Evolutionary conservation across 371 early-diverging fungal genomes (phyloP), one percentile per base, ranked within the genome.

Genomic region (Rhizopus delemar): DNA sequence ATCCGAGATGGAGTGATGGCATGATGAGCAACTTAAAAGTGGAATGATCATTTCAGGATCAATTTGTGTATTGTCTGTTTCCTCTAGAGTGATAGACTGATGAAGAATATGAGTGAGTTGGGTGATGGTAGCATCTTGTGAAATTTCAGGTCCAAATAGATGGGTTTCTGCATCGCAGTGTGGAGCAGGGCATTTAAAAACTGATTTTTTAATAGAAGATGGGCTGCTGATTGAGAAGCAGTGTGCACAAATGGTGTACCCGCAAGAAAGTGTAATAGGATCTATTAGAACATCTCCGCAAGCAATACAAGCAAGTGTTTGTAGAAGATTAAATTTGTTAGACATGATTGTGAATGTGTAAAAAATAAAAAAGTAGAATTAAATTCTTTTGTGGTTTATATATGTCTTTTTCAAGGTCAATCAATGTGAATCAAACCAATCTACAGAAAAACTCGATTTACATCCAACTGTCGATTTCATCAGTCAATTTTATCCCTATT

Each of bases 181-280:
- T 5, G 64, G 32, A 46, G 57, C 61, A 54, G 69, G 69, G 22
- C 69, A 69, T 11, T 43, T 46, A 28, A 69, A 69, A 1, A 60
- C 51, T 46, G 64, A 45, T 49, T 69, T 69, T 51, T 59, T 60
- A 8, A 57, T 31, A 22, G 61, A 45, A 13, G 61, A 41, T 32
- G 54, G 56, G 16, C 54, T 54, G 12, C 41, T 52, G 9, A 66
- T 43, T 29, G 60, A 61, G 33, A 69, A 60, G 41, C 69, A 69
- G 13, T 53, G 41, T n/a, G 53, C 46, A 28, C 69, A 69, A 3
- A 69, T 57, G n/a, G 69, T 64, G 41, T 56, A 58, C 36, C 69
- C 69, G 35, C 69, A 69, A 31, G 69, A 64, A 15, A 69, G 62
- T 12, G 64, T 64, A 39, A 69, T 69, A 46, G 69, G 69, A 5